Evolutionary conservation across 2,329 filamentous ascomycete genomes (phyloP).

Genomic region (Zasmidium citrigriseum): DNA sequence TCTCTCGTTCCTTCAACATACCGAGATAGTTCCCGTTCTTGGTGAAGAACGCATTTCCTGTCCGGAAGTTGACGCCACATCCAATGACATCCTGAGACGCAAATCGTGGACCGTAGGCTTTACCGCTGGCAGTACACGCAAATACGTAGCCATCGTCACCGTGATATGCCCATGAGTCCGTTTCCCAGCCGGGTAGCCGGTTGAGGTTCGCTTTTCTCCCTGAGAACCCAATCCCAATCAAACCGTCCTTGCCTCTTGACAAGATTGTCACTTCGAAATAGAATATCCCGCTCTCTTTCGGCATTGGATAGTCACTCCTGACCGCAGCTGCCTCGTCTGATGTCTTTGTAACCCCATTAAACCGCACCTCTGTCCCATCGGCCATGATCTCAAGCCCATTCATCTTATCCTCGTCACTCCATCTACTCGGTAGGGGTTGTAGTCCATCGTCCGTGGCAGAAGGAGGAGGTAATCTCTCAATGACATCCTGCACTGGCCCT

Average conservation of each 20-base stretch:
- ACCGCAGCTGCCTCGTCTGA: slow-evolving; percentile 78
- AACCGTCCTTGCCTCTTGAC: slow-evolving; percentile 64
- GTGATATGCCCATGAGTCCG: slow-evolving; percentile 67
- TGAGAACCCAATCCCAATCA: slow-evolving; percentile 63
- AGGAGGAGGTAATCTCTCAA: slow-evolving; percentile 68
- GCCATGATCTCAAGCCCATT: slow-evolving; percentile 70
- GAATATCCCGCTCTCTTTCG: slow-evolving; percentile 86
- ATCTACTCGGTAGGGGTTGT: slow-evolving; percentile 74
- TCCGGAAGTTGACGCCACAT: slow-evolving; percentile 66
- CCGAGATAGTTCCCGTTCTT: slow-evolving; percentile 63
- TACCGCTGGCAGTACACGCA: slow-evolving; percentile 57
- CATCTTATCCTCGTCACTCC: slow-evolving; percentile 79
- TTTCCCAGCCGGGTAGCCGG: slow-evolving; percentile 66
- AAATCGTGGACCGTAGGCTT: slow-evolving; percentile 63
- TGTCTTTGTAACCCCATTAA: slow-evolving; percentile 57
- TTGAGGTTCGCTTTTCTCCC: slow-evolving; percentile 60
- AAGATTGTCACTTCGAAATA: slow-evolving; percentile 80
- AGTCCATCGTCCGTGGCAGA: slow-evolving; percentile 57
- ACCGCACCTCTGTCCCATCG: slow-evolving; percentile 72
- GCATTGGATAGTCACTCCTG: slow-evolving; percentile 83
- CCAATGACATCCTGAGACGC: slow-evolving; percentile 61
- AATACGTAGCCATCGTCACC: slow-evolving; percentile 68
- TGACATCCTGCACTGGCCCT: slow-evolving; percentile 79
- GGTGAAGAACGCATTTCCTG: slow-evolving; percentile 64
- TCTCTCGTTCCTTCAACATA: slow-evolving; percentile 36